Conservation (phyloP, 257 asterid species). For the Solanum arcanum region DNA sequence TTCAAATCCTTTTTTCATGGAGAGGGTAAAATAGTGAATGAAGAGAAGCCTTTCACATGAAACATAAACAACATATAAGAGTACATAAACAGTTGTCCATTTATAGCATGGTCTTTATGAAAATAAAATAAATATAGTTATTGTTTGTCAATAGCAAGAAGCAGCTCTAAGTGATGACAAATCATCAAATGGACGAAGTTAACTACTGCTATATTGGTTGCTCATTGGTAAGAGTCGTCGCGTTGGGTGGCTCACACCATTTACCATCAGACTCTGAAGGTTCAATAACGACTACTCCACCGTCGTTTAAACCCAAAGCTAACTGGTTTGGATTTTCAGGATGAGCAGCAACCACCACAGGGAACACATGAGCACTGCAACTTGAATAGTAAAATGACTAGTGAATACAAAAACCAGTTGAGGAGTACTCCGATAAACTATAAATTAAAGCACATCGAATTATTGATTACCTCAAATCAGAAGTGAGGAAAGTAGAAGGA, state of each 20-base stretch:
- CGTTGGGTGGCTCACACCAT: slow-evolving; percentile 20
- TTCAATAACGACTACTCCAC: slow-evolving; percentile 48
- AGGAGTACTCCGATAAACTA: not conserved
- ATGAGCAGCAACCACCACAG: slow-evolving; percentile 57
- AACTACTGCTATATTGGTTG: not conserved
- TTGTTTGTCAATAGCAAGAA: not conserved
- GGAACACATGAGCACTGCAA: slow-evolving; percentile 28
- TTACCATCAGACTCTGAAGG: slow-evolving; percentile 28
- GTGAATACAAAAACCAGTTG: not conserved
- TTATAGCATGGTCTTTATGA: not conserved
- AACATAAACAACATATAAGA: not conserved
- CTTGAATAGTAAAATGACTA: not conserved
- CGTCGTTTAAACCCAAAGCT: slow-evolving; percentile 55
- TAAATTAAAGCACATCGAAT: not conserved
- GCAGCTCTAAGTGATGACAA: not conserved
- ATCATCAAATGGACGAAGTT: not conserved
- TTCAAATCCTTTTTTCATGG: not conserved
- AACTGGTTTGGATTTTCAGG: slow-evolving; percentile 54
- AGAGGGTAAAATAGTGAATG: not conserved
- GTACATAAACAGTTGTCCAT: not conserved
- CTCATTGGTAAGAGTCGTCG: not conserved
- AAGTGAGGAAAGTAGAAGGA: slow-evolving; percentile 52
- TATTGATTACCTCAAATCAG: slow-evolving; percentile 29
- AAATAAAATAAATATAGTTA: not conserved
- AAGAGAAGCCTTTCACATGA: not conserved